Conservation (phyloP, 768 basidiomycete genomes). For the Auriscalpium microsporum region DNA sequence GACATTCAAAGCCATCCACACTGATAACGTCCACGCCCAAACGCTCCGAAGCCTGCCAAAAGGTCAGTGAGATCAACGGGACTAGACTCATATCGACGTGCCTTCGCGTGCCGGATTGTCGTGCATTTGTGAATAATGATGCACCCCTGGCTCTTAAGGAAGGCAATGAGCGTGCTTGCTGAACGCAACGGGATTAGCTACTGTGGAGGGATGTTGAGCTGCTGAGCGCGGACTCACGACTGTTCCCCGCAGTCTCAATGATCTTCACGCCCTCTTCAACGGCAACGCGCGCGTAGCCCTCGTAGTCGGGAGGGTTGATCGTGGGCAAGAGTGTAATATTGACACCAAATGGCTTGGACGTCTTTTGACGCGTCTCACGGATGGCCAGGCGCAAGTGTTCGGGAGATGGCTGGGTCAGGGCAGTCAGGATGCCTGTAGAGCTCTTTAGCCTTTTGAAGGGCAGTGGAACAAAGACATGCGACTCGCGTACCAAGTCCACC, state of each 20-base stretch:
- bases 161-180: conserved; percentile 75
- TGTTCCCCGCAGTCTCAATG: conserved; percentile 91
- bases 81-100: conserved; percentile 18
- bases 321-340: conserved; percentile 83
- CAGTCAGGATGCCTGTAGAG: conserved; percentile 67
- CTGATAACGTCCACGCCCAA: conserved; percentile 82
- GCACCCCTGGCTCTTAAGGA: conserved; percentile 70
- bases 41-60: conserved; percentile 47
- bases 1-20: conserved; percentile 90
- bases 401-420: conserved; percentile 80
- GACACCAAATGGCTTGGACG: conserved; percentile 73
- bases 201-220: background rate
- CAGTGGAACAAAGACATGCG: too few relatives aligned
- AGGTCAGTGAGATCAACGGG: background rate
- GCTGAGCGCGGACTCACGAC: conserved; percentile 43
- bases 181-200: background rate
- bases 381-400: conserved; percentile 76
- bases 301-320: conserved; percentile 88
- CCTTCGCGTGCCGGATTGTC: conserved; percentile 78
- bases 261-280: conserved; percentile 83
- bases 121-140: conserved; percentile 90
- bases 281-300: conserved; percentile 70
- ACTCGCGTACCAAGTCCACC: conserved; percentile 67
- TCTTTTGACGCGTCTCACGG: conserved; percentile 60
- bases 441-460: too few relatives aligned